Percentiles rank a stretch among this genome's conserved stretches.
phyloP scores from a whole-genome alignment of 1,284 basidiomycete species.

The Athelia sp. region DNA sequence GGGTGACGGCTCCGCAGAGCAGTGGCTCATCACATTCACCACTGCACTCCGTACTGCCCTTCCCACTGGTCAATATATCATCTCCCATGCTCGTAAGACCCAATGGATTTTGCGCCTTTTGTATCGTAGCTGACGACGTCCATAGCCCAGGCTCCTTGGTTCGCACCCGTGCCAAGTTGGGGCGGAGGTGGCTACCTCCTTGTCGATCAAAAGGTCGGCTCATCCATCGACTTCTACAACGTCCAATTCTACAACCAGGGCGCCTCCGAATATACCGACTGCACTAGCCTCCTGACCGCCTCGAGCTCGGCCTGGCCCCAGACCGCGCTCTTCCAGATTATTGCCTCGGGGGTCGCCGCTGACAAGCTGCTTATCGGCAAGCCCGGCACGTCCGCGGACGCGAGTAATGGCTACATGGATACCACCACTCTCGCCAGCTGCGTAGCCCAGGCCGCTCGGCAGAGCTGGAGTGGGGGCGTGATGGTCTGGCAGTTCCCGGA shows the following conservation, averaged over 20 bases:
- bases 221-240: slow-evolving; percentile 7
- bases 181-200: slow-evolving; percentile 21
- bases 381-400: slow-evolving; percentile 13
- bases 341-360: slow-evolving; percentile 11
- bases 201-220: slow-evolving; percentile 14
- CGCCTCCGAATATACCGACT: slow-evolving; percentile 14
- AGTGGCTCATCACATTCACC: slow-evolving; percentile 20
- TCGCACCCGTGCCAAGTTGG: slow-evolving; percentile 10
- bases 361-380: slow-evolving; percentile 24
- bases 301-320: slow-evolving; percentile 13
- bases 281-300: slow-evolving; percentile 12
- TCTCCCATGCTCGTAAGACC: slow-evolving; percentile 16
- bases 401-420: slow-evolving; percentile 15
- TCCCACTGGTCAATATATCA: slow-evolving; percentile 12
- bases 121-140: background rate
- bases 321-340: slow-evolving; percentile 19
- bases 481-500: slow-evolving; percentile 23
- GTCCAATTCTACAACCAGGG: slow-evolving; percentile 19
- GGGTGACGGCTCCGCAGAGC: slow-evolving; percentile 18
- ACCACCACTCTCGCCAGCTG: slow-evolving; percentile 15
- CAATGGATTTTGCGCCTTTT: no score
- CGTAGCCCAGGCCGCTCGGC: slow-evolving; percentile 11
- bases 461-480: slow-evolving; percentile 25
- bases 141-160: slow-evolving; percentile 15
- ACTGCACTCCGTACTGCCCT: slow-evolving; percentile 16